phyloP scores from a whole-genome alignment of 2,329 filamentous ascomycete species.

The Thelonectria olida region DNA sequence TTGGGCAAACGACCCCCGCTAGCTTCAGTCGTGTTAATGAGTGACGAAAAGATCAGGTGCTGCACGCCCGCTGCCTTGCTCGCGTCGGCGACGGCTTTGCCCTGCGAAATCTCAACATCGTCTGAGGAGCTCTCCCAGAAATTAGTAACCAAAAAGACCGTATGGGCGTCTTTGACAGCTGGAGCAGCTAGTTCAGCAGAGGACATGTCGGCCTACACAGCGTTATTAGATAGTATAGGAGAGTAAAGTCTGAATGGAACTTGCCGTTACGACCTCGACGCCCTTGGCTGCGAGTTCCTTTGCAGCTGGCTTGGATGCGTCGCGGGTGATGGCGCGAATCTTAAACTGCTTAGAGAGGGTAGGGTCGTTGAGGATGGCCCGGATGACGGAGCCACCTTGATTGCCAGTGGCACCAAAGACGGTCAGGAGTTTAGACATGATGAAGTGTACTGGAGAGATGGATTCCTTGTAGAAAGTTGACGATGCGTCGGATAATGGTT shows the following conservation, averaged over 20 bases:
- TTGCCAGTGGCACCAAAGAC: slow-evolving; percentile 61
- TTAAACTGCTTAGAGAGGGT: slow-evolving; percentile 54
- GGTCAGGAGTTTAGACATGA: slow-evolving; percentile 51
- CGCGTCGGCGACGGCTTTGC: slow-evolving; percentile 56
- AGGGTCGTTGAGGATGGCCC: slow-evolving; percentile 55
- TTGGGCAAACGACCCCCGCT: slow-evolving; percentile 48
- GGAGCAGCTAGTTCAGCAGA: slow-evolving; percentile 45
- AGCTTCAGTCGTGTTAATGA: slow-evolving; percentile 49
- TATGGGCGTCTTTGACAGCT: slow-evolving; percentile 52
- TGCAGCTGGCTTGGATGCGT: slow-evolving; percentile 51
- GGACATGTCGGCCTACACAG: slow-evolving; percentile 51
- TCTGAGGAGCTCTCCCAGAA: slow-evolving; percentile 46
- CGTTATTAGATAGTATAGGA: not conserved
- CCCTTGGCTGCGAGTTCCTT: slow-evolving; percentile 50
- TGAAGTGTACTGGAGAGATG: not conserved
- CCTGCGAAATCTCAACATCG: slow-evolving; percentile 51
- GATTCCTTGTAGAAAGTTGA: not conserved
- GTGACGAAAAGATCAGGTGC: slow-evolving; percentile 57
- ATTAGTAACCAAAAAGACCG: slow-evolving; percentile 53
- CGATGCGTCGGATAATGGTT: not conserved
- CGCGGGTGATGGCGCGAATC: slow-evolving; percentile 59
- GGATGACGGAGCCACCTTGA: slow-evolving; percentile 59
- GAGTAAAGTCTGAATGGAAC: not conserved
- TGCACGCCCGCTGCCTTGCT: slow-evolving; percentile 53
- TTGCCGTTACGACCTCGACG: slow-evolving; percentile 53